Evolutionary conservation across 176 grass and related monocot genomes (phyloP), one percentile per base, ranked within the genome.

Genomic region (Microstegium vimineum): DNA sequence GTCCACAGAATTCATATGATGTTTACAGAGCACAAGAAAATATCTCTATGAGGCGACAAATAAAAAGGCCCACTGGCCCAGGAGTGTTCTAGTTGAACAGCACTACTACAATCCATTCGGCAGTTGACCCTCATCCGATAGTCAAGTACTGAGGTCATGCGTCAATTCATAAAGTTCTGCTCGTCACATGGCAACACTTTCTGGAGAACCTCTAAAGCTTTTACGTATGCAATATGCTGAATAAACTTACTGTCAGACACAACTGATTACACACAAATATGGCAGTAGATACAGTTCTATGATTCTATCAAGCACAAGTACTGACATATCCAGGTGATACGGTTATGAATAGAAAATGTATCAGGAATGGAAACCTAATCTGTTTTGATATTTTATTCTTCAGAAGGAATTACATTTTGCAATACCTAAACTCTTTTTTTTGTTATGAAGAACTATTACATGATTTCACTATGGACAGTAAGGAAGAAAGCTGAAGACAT

Each of bases 381-480:
- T 85, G 11, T 75, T 73, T 73, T 66, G 35, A 34, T 18, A 49
- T 66, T 86, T 86, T 68, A 78, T 82, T 82, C 46, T 78, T 82
- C 86, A 47, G 30, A 15, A 62, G 82, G 23, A 78, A 22, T 87
- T 87, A 87, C 79, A 87, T 38, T 81, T 60, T 62, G 56, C 46
- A 38, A 90, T 27, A 78, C 41, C 74, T 78, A 73, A 37, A 22
- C 5, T 38, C 72, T 57, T 37, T 23, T 26, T 33, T 38, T 25
- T 49, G 35, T 28, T 28, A 33, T 69, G 41, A 16, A 68, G 78
- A 47, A 78, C 78, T 82, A 68, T 78, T 32, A 74, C 88, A 78
- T 49, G 30, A 59, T 78, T 77, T 82, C 25, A 73, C n/a, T 90
- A 90, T 79, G 60, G 60, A 86, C 79, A 83, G 59, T 74, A 82